Evolutionary conservation across 2,329 filamentous ascomycete species (phyloP).

Genomic region (Aspergillus alliaceus): DNA sequence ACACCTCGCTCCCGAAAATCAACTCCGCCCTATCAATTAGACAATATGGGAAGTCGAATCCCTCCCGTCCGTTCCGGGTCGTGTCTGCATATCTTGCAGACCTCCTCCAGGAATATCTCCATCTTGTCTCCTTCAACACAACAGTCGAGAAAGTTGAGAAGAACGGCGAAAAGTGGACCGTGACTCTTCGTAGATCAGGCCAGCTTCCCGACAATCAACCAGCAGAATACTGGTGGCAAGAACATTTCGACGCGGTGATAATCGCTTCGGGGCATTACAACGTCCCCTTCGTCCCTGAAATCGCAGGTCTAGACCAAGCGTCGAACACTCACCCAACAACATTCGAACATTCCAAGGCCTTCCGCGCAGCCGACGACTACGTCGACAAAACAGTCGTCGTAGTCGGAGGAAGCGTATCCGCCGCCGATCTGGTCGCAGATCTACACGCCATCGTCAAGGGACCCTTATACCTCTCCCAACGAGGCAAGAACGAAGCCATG

Average conservation of each 20-base stretch:
- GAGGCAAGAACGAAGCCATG: slow-evolving; percentile 20
- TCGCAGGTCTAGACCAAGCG: slow-evolving; percentile 35
- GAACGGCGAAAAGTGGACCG: slow-evolving; percentile 25
- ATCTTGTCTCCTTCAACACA: slow-evolving; percentile 31
- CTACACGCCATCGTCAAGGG: slow-evolving; percentile 24
- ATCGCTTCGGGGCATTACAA: slow-evolving; percentile 46
- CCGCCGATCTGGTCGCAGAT: slow-evolving; percentile 27
- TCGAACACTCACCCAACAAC: slow-evolving; percentile 29
- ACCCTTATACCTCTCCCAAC: slow-evolving; percentile 20
- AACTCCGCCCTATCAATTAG: slow-evolving; percentile 24
- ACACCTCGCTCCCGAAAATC: slow-evolving; percentile 23
- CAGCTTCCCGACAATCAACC: slow-evolving; percentile 8
- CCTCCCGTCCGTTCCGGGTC: slow-evolving; percentile 24
- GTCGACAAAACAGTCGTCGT: slow-evolving; percentile 32
- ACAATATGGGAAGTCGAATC: slow-evolving; percentile 21
- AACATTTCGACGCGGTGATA: slow-evolving; percentile 44
- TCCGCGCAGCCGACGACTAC: slow-evolving; percentile 36
- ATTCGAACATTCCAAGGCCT: slow-evolving; percentile 42
- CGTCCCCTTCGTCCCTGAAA: slow-evolving; percentile 40
- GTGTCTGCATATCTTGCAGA: slow-evolving; percentile 25
- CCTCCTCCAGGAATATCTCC: slow-evolving; percentile 25
- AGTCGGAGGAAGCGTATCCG: slow-evolving; percentile 31
- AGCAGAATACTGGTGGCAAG: slow-evolving; percentile 38
- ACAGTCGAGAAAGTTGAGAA: slow-evolving; percentile 30
- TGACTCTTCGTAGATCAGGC: slow-evolving; percentile 27